These are phyloP conservation scores for Aspergillus ostianus DNA, from an alignment of 495 filamentous ascomycete genomes.

Conservation along the genomic window DNA sequence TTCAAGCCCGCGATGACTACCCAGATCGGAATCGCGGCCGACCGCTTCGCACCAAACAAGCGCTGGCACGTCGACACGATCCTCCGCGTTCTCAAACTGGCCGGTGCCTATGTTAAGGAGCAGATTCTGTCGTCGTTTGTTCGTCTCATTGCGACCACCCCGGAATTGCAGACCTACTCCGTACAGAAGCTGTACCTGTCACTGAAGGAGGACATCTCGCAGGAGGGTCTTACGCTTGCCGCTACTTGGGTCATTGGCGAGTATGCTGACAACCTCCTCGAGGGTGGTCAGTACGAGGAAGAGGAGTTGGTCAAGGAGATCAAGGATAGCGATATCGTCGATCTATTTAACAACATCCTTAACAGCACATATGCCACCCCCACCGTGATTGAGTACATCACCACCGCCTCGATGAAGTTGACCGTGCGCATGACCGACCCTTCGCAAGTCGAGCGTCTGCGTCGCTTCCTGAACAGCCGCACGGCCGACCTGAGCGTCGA, in stretches of 20 bases:
- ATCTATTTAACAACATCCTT: slow-evolving; percentile 85
- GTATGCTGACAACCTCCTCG: slow-evolving; percentile 85
- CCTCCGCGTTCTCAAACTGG: slow-evolving; percentile 88
- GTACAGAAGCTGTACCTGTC: slow-evolving; percentile 90
- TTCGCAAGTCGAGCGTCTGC: slow-evolving; percentile 79
- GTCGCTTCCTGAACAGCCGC: slow-evolving; percentile 70
- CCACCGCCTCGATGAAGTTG: slow-evolving; percentile 93
- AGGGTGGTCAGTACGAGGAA: slow-evolving; percentile 90
- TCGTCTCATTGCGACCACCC: slow-evolving; percentile 88
- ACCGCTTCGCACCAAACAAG: slow-evolving; percentile 93
- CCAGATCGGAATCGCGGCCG: slow-evolving; percentile 95
- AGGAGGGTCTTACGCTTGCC: slow-evolving; percentile 89
- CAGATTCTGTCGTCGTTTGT: slow-evolving; percentile 97
- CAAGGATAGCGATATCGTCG: slow-evolving; percentile 84
- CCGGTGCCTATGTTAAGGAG: slow-evolving; percentile 95
- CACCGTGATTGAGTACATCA: slow-evolving; percentile 88
- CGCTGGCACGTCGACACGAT: slow-evolving; percentile 98
- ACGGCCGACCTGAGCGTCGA: slow-evolving; percentile 87
- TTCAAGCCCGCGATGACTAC: slow-evolving; percentile 98
- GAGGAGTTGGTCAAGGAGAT: slow-evolving; percentile 90
- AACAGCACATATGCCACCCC: slow-evolving; percentile 91
- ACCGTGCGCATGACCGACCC: slow-evolving; percentile 82
- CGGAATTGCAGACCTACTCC: slow-evolving; percentile 93
- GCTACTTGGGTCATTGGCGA: slow-evolving; percentile 99
- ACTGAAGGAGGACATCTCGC: slow-evolving; percentile 93